Percentiles rank a stretch among this genome's conserved stretches.
Conservation (phyloP, 164 flowering plant species). For the Nymphaea thermarum region DNA sequence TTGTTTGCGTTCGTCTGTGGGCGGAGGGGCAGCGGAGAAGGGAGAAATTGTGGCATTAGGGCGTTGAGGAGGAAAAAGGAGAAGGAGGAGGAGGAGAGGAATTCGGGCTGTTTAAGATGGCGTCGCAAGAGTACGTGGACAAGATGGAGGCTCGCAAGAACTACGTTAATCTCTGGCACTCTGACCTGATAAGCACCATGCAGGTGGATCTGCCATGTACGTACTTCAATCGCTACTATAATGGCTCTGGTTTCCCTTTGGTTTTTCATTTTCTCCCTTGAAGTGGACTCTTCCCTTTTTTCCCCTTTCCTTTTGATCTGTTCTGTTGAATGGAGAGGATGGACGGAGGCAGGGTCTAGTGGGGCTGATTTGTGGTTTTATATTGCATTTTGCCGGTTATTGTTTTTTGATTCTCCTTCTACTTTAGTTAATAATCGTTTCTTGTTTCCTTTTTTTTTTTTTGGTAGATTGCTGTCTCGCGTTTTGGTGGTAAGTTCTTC, state of each 20-base stretch:
- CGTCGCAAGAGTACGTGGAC: conserved; percentile 38
- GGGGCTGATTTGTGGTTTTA: not conserved
- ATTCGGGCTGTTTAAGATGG: conserved; percentile 13
- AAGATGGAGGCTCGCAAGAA: conserved; percentile 75
- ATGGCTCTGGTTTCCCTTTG: not conserved
- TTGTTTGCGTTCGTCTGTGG: too few relatives aligned
- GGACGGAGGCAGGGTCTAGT: not conserved
- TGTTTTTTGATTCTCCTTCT: not conserved
- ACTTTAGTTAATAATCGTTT: not conserved
- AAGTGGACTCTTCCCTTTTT: too few relatives aligned
- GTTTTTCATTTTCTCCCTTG: not conserved
- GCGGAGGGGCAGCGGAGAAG: too few relatives aligned
- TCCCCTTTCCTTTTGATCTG: too few relatives aligned
- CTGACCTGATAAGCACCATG: conserved; percentile 60
- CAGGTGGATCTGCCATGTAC: conserved; percentile 64
- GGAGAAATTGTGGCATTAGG: not conserved
- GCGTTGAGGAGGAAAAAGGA: not conserved
- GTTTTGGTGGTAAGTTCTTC: conserved; percentile 23
- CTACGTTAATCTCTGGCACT: conserved; percentile 79
- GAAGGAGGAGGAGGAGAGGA: not conserved
- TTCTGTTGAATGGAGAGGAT: not conserved
- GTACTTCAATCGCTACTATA: conserved; percentile 2
- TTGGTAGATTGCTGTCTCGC: conserved; percentile 41
- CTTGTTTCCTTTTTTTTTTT: not conserved
- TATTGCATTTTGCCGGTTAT: not conserved